Evolutionary conservation across 805 yeast genomes (phyloP).

Genomic region (Wickerhamiella siamensis): DNA sequence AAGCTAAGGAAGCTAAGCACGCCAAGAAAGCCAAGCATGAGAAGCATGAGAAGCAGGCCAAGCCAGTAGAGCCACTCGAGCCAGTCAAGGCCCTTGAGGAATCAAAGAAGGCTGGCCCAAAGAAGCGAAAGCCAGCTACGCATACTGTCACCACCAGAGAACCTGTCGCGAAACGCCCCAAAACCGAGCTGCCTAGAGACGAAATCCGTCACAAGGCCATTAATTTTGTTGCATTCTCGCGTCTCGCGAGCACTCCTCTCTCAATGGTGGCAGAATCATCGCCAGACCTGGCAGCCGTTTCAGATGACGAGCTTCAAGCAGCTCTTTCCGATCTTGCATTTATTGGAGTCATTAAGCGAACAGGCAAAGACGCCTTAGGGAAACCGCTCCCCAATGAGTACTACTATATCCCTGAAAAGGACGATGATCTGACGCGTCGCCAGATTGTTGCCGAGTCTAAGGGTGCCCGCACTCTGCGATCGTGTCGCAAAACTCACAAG

Average conservation of each 20-base stretch:
- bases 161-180: not conserved
- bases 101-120: no score
- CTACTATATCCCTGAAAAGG: conserved; percentile 77
- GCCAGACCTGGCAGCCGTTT: conserved; percentile 34
- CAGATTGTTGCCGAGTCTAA: conserved; percentile 57
- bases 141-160: no score
- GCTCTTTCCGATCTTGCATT: conserved; percentile 37
- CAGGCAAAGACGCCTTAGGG: conserved; percentile 95
- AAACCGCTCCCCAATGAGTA: conserved; percentile 87
- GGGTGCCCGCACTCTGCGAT: conserved; percentile 67
- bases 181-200: not conserved
- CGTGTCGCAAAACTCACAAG: conserved; percentile 87
- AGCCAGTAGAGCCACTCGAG: no score
- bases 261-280: conserved; percentile 50
- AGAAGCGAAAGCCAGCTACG: no score
- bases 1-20: not conserved
- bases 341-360: conserved; percentile 77
- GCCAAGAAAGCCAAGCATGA: not conserved
- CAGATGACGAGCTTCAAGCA: conserved; percentile 18
- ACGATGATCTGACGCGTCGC: conserved; percentile 55
- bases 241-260: conserved; percentile 79
- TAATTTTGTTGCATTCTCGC: conserved; percentile 82
- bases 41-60: not conserved
- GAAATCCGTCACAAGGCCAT: conserved; percentile 46
- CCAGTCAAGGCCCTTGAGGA: no score